These are phyloP conservation scores for Saturnispora galanensis DNA, from an alignment of 805 yeast species.

Conservation along the genomic window DNA sequence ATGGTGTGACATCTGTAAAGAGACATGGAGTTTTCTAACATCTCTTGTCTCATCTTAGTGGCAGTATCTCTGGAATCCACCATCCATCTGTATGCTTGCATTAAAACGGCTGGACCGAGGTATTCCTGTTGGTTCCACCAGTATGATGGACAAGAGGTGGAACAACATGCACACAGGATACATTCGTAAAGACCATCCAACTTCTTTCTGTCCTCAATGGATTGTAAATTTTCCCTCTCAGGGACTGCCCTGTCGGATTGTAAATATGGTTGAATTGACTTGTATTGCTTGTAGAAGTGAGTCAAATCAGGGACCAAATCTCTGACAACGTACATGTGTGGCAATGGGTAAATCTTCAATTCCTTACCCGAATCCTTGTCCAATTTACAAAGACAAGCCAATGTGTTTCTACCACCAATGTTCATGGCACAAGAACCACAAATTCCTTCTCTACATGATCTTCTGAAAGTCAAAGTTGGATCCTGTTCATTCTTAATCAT, in stretches of 20 bases:
- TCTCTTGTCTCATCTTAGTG: conserved; percentile 64
- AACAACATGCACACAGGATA: conserved; percentile 97
- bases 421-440: conserved; percentile 99
- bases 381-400: conserved; percentile 93
- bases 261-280: conserved; percentile 93
- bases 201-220: conserved; percentile 87
- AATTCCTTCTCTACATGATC: conserved; percentile 98
- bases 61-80: conserved; percentile 96
- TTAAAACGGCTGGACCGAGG: conserved; percentile 95
- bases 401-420: conserved; percentile 93
- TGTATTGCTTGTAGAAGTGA: conserved; percentile 95
- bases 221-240: conserved; percentile 88
- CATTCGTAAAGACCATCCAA: conserved; percentile 96
- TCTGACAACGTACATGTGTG: conserved; percentile 96
- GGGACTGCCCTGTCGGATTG: conserved; percentile 81
- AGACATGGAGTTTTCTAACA: conserved; percentile 95
- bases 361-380: conserved; percentile 69
- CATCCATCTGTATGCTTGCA: conserved; percentile 99
- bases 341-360: conserved; percentile 87
- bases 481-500: conserved; percentile 97
- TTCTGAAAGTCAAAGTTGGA: conserved; percentile 88
- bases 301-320: conserved; percentile 98
- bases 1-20: conserved; percentile 98
- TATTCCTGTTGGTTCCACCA: conserved; percentile 99
- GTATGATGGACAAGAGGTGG: conserved; percentile 97